Evolutionary conservation across 305 asterid genomes (phyloP), one percentile per base, ranked within the genome.

Genomic region (Ajuga reptans): DNA sequence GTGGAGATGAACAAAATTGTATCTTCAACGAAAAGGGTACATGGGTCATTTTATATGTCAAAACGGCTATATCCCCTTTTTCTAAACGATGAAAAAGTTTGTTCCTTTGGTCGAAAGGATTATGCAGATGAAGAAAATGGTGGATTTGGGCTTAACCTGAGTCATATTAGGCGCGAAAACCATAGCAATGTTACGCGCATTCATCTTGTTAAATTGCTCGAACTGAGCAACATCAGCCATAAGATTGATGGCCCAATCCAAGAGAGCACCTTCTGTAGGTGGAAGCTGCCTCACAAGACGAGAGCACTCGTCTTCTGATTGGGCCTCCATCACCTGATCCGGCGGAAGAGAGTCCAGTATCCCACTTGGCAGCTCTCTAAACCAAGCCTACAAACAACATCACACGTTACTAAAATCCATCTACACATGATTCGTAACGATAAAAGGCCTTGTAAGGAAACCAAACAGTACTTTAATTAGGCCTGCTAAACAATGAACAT

Each of bases 151-250:
- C 4, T 79, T 78, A 41, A 88, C 98, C 89, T 88, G 89, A 79
- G 97, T 91, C 96, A 89, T 89, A 37, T 91, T 91, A 24, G 96
- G 98, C 4, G 98, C 95, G 46, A 92, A 92, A 33, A 92, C 98
- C 96, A 88, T 85, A 49, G 95, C 97, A 2, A 90, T 74, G 60
- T 92, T 92, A 21, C 95, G 96, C 4, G 97, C 89, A 41, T 88
- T 90, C 98, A 90, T 92, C 77, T 92, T 92, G 84, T 88, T 92
- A 46, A 79, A 81, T 72, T 80, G 55, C 77, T 92, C 93, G 36
- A 88, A 47, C 80, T 92, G 95, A 47, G 96, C 96, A 72, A 90
- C 96, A 54, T 92, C 97, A n/a, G 96, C 87, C 98, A 92, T 92
- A 27, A 92, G 82, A 81, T 92, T 90, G 43, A 92, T 52, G n/a